Evolutionary conservation across 371 early-diverging fungal species (phyloP), one percentile per base, ranked within the genome.

Genomic region (Mortierella sp.): DNA sequence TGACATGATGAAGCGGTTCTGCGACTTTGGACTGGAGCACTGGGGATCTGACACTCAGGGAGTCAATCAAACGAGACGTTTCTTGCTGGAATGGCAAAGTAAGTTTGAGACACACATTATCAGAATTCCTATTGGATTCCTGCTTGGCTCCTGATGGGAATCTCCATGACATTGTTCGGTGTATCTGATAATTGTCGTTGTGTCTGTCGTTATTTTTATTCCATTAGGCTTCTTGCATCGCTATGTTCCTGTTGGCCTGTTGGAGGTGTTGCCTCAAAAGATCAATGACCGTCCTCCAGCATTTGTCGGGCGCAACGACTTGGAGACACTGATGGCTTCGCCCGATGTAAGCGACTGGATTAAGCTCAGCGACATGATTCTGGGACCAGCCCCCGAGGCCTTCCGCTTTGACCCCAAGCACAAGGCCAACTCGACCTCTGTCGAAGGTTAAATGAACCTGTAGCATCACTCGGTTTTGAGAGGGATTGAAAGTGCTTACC

Each of bases 41-140:
- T 99, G 98, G 98, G 98, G 98, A 50, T 92, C 94, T 13, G 98
- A 99, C 87, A 95, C 94, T 34, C 91, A 90, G 88, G 98, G 98
- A 64, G 91, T 98, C 10, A 96, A 96, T 80, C 89, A 88, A 4
- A 96, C 97, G 2, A 90, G 99, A 73, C 91, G 96, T 48, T 99
- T 95, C 91, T 72, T 99, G 85, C 92, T 94, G 84, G 99, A 99
- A 88, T 98, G 98, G 98, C 93, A 96, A 90, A 96, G 97, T 48
- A 84, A 28, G 84, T 80, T 5, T 61, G 61, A 34, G 34, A 31
- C 34, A 50, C 13, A 50, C 50, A 13, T 46, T 46, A 46, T 46
- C 46, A 13, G 8, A 24, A 44, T 26, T 9, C 2, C 43, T 55
- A 55, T 59, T 44, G 13, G 51, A 6, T n/a, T n/a, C n/a, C 44